Conservation (phyloP, 805 yeast species). For the Starmerella sp. region DNA sequence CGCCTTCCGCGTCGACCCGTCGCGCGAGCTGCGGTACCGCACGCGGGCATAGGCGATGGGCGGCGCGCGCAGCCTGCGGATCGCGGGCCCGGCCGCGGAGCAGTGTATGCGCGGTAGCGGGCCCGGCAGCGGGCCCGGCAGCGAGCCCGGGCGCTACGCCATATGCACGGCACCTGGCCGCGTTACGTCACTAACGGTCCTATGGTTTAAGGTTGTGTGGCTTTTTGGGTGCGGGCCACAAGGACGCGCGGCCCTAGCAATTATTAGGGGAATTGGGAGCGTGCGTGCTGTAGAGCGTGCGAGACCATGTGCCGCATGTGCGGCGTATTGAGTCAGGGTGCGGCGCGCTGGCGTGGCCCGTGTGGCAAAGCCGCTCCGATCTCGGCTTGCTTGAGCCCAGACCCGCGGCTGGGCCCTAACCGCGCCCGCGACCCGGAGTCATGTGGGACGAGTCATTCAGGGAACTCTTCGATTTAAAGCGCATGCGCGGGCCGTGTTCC, state of each 20-base stretch:
- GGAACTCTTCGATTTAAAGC: not conserved
- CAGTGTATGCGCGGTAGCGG: too few species aligned
- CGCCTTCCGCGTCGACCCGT: conserved; percentile 10
- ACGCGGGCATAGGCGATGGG: not conserved
- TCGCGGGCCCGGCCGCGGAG: not conserved
- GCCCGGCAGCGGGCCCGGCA: too few species aligned
- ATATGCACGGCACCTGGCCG: not conserved
- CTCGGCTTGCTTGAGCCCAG: not conserved
- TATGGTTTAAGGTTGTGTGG: too few species aligned
- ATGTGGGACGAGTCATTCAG: not conserved
- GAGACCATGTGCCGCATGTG: too few species aligned
- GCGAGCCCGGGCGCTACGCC: not conserved
- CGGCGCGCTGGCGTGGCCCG: too few species aligned
- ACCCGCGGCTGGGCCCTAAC: conserved; percentile 1
- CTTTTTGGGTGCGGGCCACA: too few species aligned
- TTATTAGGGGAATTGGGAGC: too few species aligned
- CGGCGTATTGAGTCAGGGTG: too few species aligned
- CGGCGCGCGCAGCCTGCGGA: not conserved
- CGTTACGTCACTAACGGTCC: not conserved
- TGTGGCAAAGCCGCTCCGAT: not conserved
- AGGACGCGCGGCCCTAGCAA: too few species aligned
- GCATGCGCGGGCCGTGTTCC: not conserved
- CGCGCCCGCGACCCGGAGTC: not conserved
- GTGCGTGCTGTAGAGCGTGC: too few species aligned
- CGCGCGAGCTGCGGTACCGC: not conserved